Conservation (phyloP, 2,329 filamentous ascomycete species). For the Pseudogymnoascus pannorum region DNA sequence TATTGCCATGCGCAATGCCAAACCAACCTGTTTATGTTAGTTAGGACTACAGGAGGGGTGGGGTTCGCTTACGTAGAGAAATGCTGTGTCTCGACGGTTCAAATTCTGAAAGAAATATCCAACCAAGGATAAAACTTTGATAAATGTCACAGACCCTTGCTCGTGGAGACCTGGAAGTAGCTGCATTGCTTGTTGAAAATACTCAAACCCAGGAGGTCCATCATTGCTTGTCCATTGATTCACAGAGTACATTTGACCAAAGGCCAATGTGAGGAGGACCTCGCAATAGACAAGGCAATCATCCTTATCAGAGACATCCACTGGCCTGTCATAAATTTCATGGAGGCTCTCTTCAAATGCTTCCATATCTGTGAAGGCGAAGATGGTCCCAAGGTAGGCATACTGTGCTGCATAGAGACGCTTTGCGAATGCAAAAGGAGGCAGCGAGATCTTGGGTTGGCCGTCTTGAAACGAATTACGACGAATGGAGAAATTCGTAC, state of each 20-base stretch:
- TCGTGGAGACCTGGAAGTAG: constrained; percentile 49
- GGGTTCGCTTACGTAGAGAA: constrained; percentile 37
- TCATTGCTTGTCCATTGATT: constrained; percentile 47
- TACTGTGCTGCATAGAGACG: constrained; percentile 45
- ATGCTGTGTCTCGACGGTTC: constrained; percentile 47
- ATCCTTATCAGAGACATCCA: constrained; percentile 37
- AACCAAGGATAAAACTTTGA: constrained; percentile 46
- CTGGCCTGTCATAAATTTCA: constrained; percentile 36
- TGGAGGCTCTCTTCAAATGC: constrained; percentile 40
- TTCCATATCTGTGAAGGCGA: constrained; percentile 42
- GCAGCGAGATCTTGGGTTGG: constrained; percentile 26
- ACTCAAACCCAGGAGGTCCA: constrained; percentile 48
- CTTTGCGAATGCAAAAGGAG: constrained; percentile 43
- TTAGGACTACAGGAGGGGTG: not conserved
- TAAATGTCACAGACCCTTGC: constrained; percentile 45
- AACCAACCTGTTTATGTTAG: constrained; percentile 33
- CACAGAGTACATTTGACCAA: constrained; percentile 49
- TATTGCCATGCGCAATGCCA: constrained; percentile 50
- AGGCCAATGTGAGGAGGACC: constrained; percentile 44
- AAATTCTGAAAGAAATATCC: constrained; percentile 52
- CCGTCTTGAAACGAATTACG: not conserved
- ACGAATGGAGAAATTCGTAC: constrained; percentile 7
- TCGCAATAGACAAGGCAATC: constrained; percentile 45
- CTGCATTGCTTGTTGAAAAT: constrained; percentile 44
- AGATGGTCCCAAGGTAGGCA: constrained; percentile 50